Conservation (phyloP, 2,329 filamentous ascomycete species). For the Grosmannia huntii region DNA sequence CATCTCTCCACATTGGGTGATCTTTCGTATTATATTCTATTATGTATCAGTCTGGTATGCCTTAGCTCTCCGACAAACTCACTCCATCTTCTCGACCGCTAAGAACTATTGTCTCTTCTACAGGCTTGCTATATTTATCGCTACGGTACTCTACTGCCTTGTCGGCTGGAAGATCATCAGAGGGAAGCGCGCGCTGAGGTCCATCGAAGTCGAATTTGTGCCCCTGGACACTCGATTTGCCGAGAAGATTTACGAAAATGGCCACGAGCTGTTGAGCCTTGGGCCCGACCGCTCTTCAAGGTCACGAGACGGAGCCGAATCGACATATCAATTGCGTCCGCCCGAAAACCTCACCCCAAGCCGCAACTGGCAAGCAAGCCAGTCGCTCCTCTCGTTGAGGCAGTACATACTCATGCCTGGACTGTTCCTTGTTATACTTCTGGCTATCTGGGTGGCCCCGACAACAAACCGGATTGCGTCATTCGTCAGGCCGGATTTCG, state of each 20-base stretch:
- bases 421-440: slow-evolving; percentile 22
- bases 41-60: slow-evolving; percentile 23
- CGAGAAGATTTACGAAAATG: not conserved
- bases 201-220: slow-evolving; percentile 17
- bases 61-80: not conserved
- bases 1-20: slow-evolving; percentile 22
- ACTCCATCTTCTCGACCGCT: not conserved
- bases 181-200: slow-evolving; percentile 19
- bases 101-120: not conserved
- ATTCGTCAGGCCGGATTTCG: slow-evolving; percentile 16
- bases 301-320: not conserved
- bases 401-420: slow-evolving; percentile 26
- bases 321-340: not conserved
- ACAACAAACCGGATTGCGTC: slow-evolving; percentile 23
- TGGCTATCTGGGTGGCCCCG: slow-evolving; percentile 23
- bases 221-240: slow-evolving; percentile 11
- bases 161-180: slow-evolving; percentile 21
- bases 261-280: not conserved
- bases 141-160: slow-evolving; percentile 30
- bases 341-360: not conserved
- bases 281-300: not conserved
- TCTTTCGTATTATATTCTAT: slow-evolving; percentile 22
- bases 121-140: slow-evolving; percentile 19
- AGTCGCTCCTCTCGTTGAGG: slow-evolving; percentile 21
- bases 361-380: slow-evolving; percentile 9